Evolutionary conservation across 108 stramenopile genomes (phyloP), one percentile per base, ranked within the genome.

Genomic region (Mediolabrus comicus): DNA sequence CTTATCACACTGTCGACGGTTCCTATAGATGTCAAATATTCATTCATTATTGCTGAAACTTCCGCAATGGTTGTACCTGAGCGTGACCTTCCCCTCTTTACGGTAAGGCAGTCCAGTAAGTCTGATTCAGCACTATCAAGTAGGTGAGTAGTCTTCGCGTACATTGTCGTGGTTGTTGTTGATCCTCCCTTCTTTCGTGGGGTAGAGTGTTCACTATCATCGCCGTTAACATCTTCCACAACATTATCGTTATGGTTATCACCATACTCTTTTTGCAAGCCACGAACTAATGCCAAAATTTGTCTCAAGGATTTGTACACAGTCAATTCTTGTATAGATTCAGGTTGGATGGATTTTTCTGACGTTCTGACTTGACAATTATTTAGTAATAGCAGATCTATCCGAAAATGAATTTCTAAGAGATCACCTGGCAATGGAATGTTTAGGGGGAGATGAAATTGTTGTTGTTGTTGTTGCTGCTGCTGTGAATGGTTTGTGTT

Each of bases 381-480:
- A 49, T 59, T 59, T 41, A 89, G 58, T 13, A 90, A 58, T 24
- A 87, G 39, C 16, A 80, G 33, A 32, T 75, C 61, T 46, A 93
- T 82, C 65, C 88, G 79, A 65, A 89, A 94, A 16, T 80, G 75
- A 41, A 94, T 36, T 56, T 86, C 80, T n/a, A 78, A 59, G 1
- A 52, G 27, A 3, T 78, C 62, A 30, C 77, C 69, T 11, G 77
- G 77, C 2, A 78, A 31, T 17, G 77, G 77, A 52, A 78, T 35
- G 13, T 54, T 32, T 46, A 71, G 28, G n/a, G 56, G 30, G 24
- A 32, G 22, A 57, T 30, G 55, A 2, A 22, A 61, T 2, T 17
- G 1, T 55, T 24, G 17, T 38, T n/a, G n/a, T n/a, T n/a, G 60
- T 41, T 31, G 16, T 35, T n/a, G 33, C 36, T 22, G 4, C 41